phyloP scores from a whole-genome alignment of 2,329 filamentous ascomycete species.

The Hypoxylon sp. region DNA sequence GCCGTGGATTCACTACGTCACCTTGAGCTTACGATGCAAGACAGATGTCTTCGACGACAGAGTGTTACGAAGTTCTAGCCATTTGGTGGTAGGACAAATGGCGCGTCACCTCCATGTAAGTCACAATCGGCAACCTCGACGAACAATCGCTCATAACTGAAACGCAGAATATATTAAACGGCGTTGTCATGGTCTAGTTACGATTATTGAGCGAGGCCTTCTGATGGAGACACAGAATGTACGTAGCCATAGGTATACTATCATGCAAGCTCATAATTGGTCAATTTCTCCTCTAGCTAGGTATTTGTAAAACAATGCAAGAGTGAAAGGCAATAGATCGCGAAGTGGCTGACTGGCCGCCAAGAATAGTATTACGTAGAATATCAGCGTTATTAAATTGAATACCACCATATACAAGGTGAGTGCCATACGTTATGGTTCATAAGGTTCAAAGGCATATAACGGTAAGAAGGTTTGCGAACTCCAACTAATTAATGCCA shows the following conservation, averaged over 20 bases:
- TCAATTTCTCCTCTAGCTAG: background rate
- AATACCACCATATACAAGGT: too few species aligned
- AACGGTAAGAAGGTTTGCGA: too few species aligned
- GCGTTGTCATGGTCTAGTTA: background rate
- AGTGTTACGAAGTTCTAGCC: background rate
- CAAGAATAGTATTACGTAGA: background rate
- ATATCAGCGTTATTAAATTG: too few species aligned
- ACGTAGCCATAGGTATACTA: background rate
- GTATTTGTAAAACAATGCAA: background rate
- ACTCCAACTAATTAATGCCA: background rate
- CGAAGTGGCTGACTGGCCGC: background rate
- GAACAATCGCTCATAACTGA: background rate
- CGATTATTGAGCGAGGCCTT: background rate
- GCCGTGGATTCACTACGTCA: too few species aligned
- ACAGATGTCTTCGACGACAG: background rate
- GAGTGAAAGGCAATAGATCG: background rate
- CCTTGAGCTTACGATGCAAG: too few species aligned
- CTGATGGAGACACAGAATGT: background rate
- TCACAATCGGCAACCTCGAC: background rate
- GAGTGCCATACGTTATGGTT: too few species aligned
- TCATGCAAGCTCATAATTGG: background rate
- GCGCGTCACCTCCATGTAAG: background rate
- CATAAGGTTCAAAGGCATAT: too few species aligned
- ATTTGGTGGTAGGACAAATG: background rate
- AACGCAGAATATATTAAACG: background rate